Evolutionary conservation across 495 filamentous ascomycete species (phyloP).

Genomic region (Aspergillus indologenus): DNA sequence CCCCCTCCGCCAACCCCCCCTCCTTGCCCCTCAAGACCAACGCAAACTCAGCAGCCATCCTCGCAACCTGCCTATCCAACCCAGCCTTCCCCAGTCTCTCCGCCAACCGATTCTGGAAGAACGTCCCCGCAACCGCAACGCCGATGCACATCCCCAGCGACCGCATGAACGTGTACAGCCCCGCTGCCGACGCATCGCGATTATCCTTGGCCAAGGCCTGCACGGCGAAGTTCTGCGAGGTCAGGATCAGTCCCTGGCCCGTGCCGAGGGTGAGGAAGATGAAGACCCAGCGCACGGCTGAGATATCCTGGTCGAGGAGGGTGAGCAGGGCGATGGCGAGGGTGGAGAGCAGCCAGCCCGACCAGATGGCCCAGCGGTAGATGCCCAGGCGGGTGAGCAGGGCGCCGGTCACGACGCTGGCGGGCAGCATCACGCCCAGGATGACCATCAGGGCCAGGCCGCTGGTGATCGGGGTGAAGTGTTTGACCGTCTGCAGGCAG

Average conservation of each 20-base stretch:
- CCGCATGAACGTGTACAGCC: conserved; percentile 58
- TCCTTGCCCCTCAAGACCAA: background rate
- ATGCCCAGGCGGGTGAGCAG: conserved; percentile 44
- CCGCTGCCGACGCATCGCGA: conserved; percentile 50
- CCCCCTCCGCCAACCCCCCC: no score
- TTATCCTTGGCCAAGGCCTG: conserved; percentile 49
- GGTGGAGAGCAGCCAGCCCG: conserved; percentile 49
- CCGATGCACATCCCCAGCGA: conserved; percentile 57
- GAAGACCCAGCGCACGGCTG: conserved; percentile 47
- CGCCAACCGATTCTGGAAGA: conserved; percentile 50
- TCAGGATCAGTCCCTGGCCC: conserved; percentile 53
- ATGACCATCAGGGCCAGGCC: conserved; percentile 54
- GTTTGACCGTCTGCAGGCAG: conserved; percentile 56
- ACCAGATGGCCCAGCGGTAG: conserved; percentile 54
- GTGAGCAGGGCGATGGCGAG: conserved; percentile 46
- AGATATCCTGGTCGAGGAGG: conserved; percentile 42
- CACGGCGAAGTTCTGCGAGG: conserved; percentile 46
- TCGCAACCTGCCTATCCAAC: background rate
- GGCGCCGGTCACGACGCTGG: conserved; percentile 45
- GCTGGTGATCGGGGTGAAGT: conserved; percentile 40
- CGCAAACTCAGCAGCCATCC: background rate
- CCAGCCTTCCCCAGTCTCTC: background rate
- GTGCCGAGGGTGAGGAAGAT: conserved; percentile 49
- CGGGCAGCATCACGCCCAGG: conserved; percentile 43
- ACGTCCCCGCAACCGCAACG: conserved; percentile 55